A percentile compares a stretch with the other conserved stretches of the same genome.
phyloP scores from a whole-genome alignment of 2,329 filamentous ascomycete genomes.

The Talaromyces sp. region DNA sequence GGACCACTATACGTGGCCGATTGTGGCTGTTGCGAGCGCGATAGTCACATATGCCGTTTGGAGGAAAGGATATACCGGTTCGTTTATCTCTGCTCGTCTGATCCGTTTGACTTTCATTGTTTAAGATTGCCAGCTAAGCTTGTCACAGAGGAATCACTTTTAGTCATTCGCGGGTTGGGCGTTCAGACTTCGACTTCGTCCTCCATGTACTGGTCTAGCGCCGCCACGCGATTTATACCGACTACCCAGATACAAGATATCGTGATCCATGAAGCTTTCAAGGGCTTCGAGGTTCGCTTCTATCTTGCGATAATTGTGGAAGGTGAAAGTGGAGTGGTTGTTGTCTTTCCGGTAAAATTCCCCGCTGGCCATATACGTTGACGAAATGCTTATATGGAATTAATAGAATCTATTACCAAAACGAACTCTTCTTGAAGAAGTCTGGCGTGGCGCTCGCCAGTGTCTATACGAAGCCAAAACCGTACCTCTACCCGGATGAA shows the following conservation, averaged over 20 bases:
- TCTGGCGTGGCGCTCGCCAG: slow-evolving; percentile 80
- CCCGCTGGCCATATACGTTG: slow-evolving; percentile 17
- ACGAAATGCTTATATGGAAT: slow-evolving; percentile 11
- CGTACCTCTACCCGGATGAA: slow-evolving; percentile 27
- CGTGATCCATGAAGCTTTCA: slow-evolving; percentile 91
- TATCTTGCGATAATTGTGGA: slow-evolving; percentile 89
- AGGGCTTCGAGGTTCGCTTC: slow-evolving; percentile 83
- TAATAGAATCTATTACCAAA: slow-evolving; percentile 64
- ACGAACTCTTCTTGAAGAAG: slow-evolving; percentile 72
- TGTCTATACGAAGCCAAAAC: slow-evolving; percentile 72
- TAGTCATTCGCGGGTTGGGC: slow-evolving; percentile 83
- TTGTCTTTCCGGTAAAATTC: slow-evolving; percentile 76
- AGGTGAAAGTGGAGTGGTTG: slow-evolving; percentile 80
- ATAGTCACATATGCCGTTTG: slow-evolving; percentile 46
- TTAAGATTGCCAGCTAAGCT: slow-evolving; percentile 22
- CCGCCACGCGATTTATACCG: slow-evolving; percentile 74
- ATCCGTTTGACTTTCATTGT: neutral
- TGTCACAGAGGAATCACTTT: slow-evolving; percentile 72
- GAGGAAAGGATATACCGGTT: slow-evolving; percentile 52
- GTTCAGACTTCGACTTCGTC: slow-evolving; percentile 80
- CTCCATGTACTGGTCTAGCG: slow-evolving; percentile 61
- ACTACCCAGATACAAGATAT: slow-evolving; percentile 90
- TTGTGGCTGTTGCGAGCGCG: slow-evolving; percentile 38
- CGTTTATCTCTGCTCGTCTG: slow-evolving; percentile 12
- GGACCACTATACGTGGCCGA: slow-evolving; percentile 41